Evolutionary conservation across 2,329 filamentous ascomycete species (phyloP), one percentile per base, ranked within the genome.

Genomic region (Penicillium sp.): DNA sequence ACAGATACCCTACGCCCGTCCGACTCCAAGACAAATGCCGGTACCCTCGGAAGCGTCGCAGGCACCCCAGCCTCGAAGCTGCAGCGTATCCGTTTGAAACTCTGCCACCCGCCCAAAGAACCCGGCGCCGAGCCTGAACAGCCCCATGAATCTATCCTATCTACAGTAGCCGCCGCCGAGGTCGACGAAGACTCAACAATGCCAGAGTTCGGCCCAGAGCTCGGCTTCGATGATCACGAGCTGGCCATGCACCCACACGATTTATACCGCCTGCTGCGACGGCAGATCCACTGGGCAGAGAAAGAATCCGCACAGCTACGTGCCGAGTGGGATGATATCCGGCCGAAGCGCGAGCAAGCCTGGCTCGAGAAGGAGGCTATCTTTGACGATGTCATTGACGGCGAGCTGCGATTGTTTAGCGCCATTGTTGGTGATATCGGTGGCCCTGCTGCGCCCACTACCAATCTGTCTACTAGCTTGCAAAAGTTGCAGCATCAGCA

Each of bases 1-100:
- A 96, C 91, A 3, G 93, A 98, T 71, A 87, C 89, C 13, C 77
- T 95, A 18, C 84, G 88, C n/a, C 86, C 87, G 4, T 75, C 74
- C 11, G 77, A 75, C 47, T 63, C 68, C 10, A 68, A 72, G 13
- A 63, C 69, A 7, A 69, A 70, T 23, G 58, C 59, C 31, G 24
- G 24, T 7, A 55, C 60, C n/a, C 45, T 57, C n/a, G 51, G 56
- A 42, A 55, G 56, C 32, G 41, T 50, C 24, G 40, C 51, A 16
- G 44, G 51, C 16, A 65, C 64, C 3, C 62, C 64, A 5, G 56
- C 57, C 11, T 58, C 59, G 18, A 71, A 70, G 49, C 44, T 66
- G 11, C 69, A 68, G 42, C 67, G 70, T 40, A 67, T 74, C 37
- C 72, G 69, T 39, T 59, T 74, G 39, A 70, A 73, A 47, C 58